A percentile compares a stretch with the other conserved stretches of the same genome.
Evolutionary conservation across 495 filamentous ascomycete species (phyloP).

Genomic region (Copromyces sp.): DNA sequence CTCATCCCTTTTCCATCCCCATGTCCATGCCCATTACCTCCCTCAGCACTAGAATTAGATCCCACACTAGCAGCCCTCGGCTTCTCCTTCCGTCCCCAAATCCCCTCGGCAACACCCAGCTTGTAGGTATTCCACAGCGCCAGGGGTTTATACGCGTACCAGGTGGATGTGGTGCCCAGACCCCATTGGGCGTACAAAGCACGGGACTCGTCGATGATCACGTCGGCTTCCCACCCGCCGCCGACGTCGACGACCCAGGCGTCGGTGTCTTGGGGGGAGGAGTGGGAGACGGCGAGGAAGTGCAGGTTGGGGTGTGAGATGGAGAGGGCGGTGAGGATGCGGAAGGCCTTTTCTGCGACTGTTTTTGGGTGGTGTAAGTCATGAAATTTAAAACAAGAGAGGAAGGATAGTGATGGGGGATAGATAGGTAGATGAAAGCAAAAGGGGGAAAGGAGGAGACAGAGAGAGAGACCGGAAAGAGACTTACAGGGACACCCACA

Average conservation of each 20-base stretch:
- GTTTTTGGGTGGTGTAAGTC: not conserved
- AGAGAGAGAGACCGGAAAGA: constrained; percentile 1
- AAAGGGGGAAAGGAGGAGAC: not conserved
- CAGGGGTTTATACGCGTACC: constrained; percentile 38
- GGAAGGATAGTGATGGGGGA: no score
- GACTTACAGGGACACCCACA: constrained; percentile 51
- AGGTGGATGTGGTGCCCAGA: constrained; percentile 38
- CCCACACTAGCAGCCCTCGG: constrained; percentile 34
- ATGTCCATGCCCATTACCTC: not conserved
- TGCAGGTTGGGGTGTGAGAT: constrained; percentile 34
- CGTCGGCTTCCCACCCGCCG: constrained; percentile 40
- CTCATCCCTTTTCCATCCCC: not conserved
- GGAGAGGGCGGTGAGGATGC: constrained; percentile 35
- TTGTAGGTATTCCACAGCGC: constrained; percentile 36
- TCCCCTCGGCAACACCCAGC: constrained; percentile 41
- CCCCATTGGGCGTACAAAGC: constrained; percentile 46
- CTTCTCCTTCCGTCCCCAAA: constrained; percentile 35
- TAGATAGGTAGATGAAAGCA: not conserved
- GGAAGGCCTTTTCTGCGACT: constrained; percentile 54
- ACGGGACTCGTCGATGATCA: constrained; percentile 44
- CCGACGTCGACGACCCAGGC: constrained; percentile 44
- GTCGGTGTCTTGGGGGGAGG: constrained; percentile 37
- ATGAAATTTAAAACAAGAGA: not conserved
- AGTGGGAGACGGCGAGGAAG: constrained; percentile 51
- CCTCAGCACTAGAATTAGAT: not conserved